Evolutionary conservation across 768 basidiomycete genomes (phyloP), one percentile per base, ranked within the genome.

Genomic region (Lactarius tabidus): DNA sequence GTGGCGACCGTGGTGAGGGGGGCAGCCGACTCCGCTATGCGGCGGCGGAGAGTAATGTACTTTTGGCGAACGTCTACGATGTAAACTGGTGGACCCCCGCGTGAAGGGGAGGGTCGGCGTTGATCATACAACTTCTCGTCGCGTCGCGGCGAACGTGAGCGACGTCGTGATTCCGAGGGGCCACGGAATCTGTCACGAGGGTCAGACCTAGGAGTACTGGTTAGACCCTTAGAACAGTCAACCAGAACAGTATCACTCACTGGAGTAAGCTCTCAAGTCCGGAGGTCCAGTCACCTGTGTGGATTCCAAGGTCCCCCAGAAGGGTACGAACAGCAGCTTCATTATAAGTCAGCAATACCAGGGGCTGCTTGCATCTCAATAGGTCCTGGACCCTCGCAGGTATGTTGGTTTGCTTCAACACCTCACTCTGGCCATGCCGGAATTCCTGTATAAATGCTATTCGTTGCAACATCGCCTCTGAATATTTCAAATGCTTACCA

Each of bases 121-220:
- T 29, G 10, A 35, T 56, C 29, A 33, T 43, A 23, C 18, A 26
- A 61, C 15, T 12, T 29, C 52, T 55, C 56, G 38, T 60, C 63
- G 8, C 67, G 66, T 35, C 23, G 52, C 9, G 69, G 69, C 12
- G 69, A 69, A 33, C 41, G 67, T 39, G 69, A 68, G 33, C 68
- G 68, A 57, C 55, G 39, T 8, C 66, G 62, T 38, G 59, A 60
- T 26, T 41, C 28, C 38, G 6, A 35, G 43, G 29, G 68, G 15
- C 17, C 4, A 10, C 57, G 39, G 28, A n/a, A 43, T 12, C n/a
- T 18, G 18, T 38, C 58, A 23, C 36, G 57, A 31, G 55, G 20
- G 23, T 54, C 41, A 6, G 66, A 31, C n/a, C 65, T 67, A 28
- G 31, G 9, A 23, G 20, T 7, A 15, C 48, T 31, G 9, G 41